Conservation (phyloP, 768 basidiomycete genomes). For the Lactarius psammicola region DNA sequence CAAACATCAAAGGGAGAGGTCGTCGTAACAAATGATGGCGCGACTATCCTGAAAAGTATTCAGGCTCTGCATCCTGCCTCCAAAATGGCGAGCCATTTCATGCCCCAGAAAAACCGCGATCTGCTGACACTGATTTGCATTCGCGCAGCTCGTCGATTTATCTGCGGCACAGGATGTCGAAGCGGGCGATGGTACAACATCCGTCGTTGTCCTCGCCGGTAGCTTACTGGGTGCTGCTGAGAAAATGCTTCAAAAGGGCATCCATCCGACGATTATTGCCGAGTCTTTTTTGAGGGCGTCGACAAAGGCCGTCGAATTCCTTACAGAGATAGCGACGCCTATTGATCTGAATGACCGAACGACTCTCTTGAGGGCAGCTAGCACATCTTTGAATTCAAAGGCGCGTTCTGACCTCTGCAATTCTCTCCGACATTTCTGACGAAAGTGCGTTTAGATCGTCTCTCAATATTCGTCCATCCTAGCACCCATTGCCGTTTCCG, state of each 20-base stretch:
- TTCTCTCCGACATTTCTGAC: conserved; percentile 9
- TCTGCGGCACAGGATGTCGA: conserved; percentile 98
- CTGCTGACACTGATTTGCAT: neutral
- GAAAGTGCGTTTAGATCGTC: conserved; percentile 65
- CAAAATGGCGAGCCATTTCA: conserved; percentile 72
- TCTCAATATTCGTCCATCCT: conserved; percentile 98
- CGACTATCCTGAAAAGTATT: conserved; percentile 93
- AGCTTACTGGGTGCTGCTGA: conserved; percentile 92
- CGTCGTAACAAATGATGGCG: conserved; percentile 98
- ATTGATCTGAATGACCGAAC: conserved; percentile 87
- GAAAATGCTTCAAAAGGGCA: conserved; percentile 94
- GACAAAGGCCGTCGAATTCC: conserved; percentile 87
- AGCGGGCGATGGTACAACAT: conserved; percentile 97
- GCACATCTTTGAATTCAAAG: conserved; percentile 95
- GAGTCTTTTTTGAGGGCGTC: conserved; percentile 95
- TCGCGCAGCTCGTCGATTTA: conserved; percentile 84
- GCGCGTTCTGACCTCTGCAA: conserved; percentile 40
- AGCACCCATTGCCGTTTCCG: conserved; percentile 97
- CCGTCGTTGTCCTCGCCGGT: conserved; percentile 95
- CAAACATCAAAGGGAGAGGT: conserved; percentile 96
- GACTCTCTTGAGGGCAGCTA: conserved; percentile 86
- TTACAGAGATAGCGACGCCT: conserved; percentile 89
- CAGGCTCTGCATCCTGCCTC: conserved; percentile 97
- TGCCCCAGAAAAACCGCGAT: neutral
- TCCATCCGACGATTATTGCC: conserved; percentile 96